phyloP scores from a whole-genome alignment of 306 rosid genomes.

The Vigna radiata region DNA sequence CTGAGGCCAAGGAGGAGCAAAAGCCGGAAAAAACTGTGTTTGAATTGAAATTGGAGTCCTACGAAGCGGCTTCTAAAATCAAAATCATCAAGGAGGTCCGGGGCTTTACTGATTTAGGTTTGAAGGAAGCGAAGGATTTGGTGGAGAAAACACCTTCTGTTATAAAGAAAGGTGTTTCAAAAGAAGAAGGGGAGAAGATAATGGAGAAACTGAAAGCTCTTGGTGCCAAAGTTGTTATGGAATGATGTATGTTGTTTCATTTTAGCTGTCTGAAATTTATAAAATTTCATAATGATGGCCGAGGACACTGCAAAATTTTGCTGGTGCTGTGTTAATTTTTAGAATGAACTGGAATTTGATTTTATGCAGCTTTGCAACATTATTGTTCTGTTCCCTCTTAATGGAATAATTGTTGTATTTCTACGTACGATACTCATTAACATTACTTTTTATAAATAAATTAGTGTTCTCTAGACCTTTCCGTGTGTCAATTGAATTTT shows the following conservation, averaged over 20 bases:
- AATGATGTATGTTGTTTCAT: constrained; percentile 52
- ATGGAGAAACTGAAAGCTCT: constrained; percentile 88
- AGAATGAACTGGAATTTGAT: constrained; percentile 26
- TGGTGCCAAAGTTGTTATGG: constrained; percentile 86
- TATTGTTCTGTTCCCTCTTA: constrained; percentile 16
- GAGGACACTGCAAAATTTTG: constrained; percentile 42
- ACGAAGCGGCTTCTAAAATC: constrained; percentile 82
- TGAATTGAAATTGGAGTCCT: constrained; percentile 82
- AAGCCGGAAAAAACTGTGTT: constrained; percentile 80
- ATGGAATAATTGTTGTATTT: constrained; percentile 36
- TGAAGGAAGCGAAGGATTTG: constrained; percentile 87
- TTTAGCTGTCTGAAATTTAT: constrained; percentile 38
- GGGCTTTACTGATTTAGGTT: constrained; percentile 83
- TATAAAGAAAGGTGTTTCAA: constrained; percentile 80
- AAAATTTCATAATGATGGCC: constrained; percentile 26
- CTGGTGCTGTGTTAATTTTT: constrained; percentile 19
- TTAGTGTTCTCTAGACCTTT: neutral
- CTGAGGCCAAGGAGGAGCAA: constrained; percentile 76
- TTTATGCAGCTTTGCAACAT: constrained; percentile 21
- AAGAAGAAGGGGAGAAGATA: constrained; percentile 88
- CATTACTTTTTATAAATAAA: constrained; percentile 19
- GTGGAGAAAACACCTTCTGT: constrained; percentile 84
- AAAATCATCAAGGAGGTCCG: constrained; percentile 90
- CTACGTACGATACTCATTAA: neutral
- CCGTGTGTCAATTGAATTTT: constrained; percentile 6